Evolutionary conservation across 441 rosid species (phyloP), one percentile per base, ranked within the genome.

Genomic region (Adansonia madagascariensis): DNA sequence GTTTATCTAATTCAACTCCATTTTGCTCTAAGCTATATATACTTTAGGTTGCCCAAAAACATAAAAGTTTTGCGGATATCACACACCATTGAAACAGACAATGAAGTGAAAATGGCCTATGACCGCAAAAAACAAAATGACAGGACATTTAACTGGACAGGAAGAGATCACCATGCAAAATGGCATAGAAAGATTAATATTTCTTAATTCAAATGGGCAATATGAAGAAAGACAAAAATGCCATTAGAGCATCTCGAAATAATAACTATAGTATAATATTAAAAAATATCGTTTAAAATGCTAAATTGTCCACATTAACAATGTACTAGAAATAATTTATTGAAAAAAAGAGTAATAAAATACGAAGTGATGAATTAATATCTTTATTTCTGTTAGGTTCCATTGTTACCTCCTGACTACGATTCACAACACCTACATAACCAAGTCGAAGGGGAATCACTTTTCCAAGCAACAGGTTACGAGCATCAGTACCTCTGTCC

Each of bases 401-500:
- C 15, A 62, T 1, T 35, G 50, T 79, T 91, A 92, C 97, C 98
- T 92, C 97, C 81, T 93, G 98, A 87, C 98, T 85, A 41, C 98
- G 94, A 83, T 92, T 91, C 46, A 93, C 97, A 55, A 91, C 95
- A 74, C 97, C 98, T 53, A 93, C 82, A 44, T 92, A 93, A 77
- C 98, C 98, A 81, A 92, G 93, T 39, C 95, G 87, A 74, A 93
- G 88, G 12, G 97, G 95, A 75, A 92, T 86, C 65, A 87, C 94
- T 89, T 93, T 93, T 44, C 98, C 98, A 68, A 92, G 97, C 80
- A 93, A 82, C 71, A 87, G 74, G 73, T 93, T 92, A 15, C 93
- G 89, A 47, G 97, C 98, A 81, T 93, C 97, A 64, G 98, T 93
- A 82, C 98, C 98, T 91, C 98, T 89, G 82, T 93, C 98, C 98